Evolutionary conservation across 352 stramenopile species (phyloP).

Genomic region (Phytophthora rubi): DNA sequence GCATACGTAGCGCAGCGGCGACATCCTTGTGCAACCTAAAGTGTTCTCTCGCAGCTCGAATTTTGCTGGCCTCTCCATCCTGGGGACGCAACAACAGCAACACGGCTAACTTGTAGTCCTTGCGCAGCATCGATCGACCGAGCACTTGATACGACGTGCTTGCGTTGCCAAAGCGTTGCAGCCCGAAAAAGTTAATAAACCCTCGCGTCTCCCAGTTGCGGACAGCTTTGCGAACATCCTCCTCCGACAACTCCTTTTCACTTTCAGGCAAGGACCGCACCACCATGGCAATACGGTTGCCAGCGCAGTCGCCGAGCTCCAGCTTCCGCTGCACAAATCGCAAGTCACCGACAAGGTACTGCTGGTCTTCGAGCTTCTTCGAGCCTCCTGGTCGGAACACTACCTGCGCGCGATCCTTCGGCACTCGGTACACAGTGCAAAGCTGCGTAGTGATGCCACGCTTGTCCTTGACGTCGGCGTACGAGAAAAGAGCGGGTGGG

Average conservation of each 20-base stretch:
- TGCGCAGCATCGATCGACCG: constrained; percentile 92
- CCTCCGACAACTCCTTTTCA: constrained; percentile 50
- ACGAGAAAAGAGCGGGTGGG: constrained; percentile 80
- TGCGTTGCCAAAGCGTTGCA: constrained; percentile 93
- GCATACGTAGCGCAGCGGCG: constrained; percentile 72
- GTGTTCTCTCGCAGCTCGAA: constrained; percentile 76
- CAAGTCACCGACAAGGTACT: constrained; percentile 93
- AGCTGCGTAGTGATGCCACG: constrained; percentile 96
- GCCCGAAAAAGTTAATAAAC: constrained; percentile 98
- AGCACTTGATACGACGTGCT: constrained; percentile 85
- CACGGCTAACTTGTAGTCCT: constrained; percentile 94
- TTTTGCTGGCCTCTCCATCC: constrained; percentile 83
- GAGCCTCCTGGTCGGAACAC: constrained; percentile 43
- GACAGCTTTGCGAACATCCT: constrained; percentile 45
- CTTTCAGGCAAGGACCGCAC: constrained; percentile 87
- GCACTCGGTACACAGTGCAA: constrained; percentile 89
- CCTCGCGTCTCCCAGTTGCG: constrained; percentile 65
- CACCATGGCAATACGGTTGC: constrained; percentile 95
- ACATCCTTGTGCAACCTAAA: constrained; percentile 89
- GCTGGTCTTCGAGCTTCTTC: constrained; percentile 66
- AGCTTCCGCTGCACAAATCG: constrained; percentile 90
- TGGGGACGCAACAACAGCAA: constrained; percentile 91
- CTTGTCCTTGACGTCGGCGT: constrained; percentile 97
- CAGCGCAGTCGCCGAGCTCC: constrained; percentile 84
- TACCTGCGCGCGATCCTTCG: constrained; percentile 62